Conservation (phyloP, 202 grass and related monocot genomes). For the Miscanthus sacchariflorus region DNA sequence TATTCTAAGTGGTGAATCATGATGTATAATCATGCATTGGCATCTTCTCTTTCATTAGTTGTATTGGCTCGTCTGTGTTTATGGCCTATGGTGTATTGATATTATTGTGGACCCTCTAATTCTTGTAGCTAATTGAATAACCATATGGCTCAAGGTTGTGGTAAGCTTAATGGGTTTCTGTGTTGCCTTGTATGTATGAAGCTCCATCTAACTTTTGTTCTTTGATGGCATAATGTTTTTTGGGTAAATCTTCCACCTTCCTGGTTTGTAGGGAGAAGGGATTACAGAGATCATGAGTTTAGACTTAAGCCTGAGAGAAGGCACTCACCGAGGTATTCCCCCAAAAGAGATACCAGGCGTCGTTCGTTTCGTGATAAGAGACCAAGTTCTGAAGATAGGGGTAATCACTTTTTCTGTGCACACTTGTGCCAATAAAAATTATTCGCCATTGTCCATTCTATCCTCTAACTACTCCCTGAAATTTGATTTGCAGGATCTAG, state of each 20-base stretch:
- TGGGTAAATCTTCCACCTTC: conserved; percentile 34
- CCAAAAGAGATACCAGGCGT: conserved; percentile 69
- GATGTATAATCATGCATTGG: conserved; percentile 53
- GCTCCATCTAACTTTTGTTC: conserved; percentile 31
- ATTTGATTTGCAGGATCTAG: conserved; percentile 67
- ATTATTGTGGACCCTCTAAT: conserved; percentile 62
- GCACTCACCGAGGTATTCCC: conserved; percentile 71
- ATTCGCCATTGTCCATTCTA: conserved; percentile 18
- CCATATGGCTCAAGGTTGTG: conserved; percentile 65
- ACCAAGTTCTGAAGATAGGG: conserved; percentile 66
- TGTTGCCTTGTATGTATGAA: conserved; percentile 48
- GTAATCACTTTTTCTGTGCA: conserved; percentile 47
- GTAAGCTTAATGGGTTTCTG: conserved; percentile 68
- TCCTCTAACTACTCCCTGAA: conserved; percentile 31
- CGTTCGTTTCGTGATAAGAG: conserved; percentile 56
- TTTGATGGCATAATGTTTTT: conserved; percentile 10
- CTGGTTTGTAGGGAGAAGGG: conserved; percentile 61
- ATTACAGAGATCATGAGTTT: conserved; percentile 66
- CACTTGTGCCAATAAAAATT: background rate
- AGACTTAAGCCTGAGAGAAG: conserved; percentile 80
- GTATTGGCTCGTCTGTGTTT: conserved; percentile 62
- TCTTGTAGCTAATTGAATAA: conserved; percentile 69
- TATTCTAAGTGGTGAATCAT: conserved; percentile 50
- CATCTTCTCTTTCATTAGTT: conserved; percentile 59
- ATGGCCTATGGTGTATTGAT: conserved; percentile 33